Percentiles rank a stretch among this genome's conserved stretches.
These are phyloP conservation scores for Venturia nashicola DNA, from an alignment of 2,329 filamentous ascomycete species.

Conservation along the genomic window DNA sequence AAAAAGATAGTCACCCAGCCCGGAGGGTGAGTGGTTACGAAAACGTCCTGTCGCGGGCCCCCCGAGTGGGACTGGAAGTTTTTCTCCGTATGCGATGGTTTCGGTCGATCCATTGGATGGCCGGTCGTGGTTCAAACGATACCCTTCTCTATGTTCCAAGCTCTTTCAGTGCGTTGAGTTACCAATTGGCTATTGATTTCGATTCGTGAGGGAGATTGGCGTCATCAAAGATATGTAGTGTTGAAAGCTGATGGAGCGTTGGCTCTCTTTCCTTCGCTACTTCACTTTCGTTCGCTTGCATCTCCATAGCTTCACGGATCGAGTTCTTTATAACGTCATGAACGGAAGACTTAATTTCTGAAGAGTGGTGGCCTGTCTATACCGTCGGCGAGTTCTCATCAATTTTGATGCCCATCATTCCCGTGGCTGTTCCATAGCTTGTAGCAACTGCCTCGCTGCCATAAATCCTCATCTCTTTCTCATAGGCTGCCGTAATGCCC, in stretches of 20 bases:
- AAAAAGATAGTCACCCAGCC: neutral
- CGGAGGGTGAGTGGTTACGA: neutral
- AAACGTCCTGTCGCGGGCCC: neutral
- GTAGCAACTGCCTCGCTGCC: conserved; percentile 41
- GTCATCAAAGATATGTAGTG: neutral
- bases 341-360: neutral
- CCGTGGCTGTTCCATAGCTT: conserved; percentile 39
- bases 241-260: neutral
- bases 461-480: conserved; percentile 35
- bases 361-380: neutral
- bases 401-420: conserved; percentile 34
- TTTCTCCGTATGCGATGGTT: neutral
- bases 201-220: neutral
- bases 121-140: neutral
- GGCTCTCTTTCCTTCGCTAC: neutral
- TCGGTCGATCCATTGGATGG: neutral
- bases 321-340: neutral
- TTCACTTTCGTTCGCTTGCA: neutral
- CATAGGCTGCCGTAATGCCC: conserved; percentile 26
- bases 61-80: neutral
- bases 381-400: conserved; percentile 26
- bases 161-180: too few relatives aligned
- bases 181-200: too few relatives aligned
- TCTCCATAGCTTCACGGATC: neutral
- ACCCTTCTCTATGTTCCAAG: too few relatives aligned